phyloP scores from a whole-genome alignment of 2,329 filamentous ascomycete species.

The Neonectria magnoliae region DNA sequence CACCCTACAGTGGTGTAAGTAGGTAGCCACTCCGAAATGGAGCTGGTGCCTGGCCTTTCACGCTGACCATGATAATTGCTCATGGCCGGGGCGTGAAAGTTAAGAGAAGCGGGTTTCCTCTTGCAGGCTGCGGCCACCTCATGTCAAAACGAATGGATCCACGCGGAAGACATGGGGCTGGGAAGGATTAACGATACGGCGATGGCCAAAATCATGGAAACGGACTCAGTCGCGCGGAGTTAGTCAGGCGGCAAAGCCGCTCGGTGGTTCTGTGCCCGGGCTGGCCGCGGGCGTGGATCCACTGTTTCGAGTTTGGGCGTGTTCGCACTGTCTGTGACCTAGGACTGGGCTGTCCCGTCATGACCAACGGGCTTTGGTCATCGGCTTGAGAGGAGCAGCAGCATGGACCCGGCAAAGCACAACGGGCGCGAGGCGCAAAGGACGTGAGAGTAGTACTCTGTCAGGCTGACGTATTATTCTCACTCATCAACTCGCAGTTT shows the following conservation, averaged over 20 bases:
- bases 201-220: background rate
- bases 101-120: too few relatives aligned
- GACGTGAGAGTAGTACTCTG: too few relatives aligned
- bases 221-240: background rate
- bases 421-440: background rate
- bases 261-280: constrained; percentile 7
- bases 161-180: background rate
- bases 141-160: background rate
- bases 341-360: background rate
- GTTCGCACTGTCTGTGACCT: background rate
- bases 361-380: background rate
- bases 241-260: constrained; percentile 13
- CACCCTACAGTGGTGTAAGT: too few relatives aligned
- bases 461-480: background rate
- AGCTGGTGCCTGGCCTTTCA: background rate
- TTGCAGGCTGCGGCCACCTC: constrained; percentile 1
- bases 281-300: constrained; percentile 2
- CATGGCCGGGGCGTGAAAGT: background rate
- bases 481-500: background rate
- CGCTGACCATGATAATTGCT: background rate
- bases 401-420: background rate
- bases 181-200: background rate
- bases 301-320: background rate
- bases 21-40: background rate
- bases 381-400: background rate